Conservation (phyloP, 495 filamentous ascomycete genomes). For the Choiromyces venosus region DNA sequence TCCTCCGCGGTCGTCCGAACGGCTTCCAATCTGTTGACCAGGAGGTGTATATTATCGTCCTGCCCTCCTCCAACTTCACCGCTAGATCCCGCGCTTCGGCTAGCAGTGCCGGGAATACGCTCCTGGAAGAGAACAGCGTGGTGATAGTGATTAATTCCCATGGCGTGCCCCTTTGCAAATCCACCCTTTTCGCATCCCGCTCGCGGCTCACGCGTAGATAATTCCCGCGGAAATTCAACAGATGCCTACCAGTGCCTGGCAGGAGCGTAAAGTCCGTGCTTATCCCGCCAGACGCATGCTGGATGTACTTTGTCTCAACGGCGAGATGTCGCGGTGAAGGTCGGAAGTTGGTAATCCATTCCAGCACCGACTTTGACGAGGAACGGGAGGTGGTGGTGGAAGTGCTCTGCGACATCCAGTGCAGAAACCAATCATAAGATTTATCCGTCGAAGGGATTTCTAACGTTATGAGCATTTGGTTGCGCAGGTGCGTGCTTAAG, state of each 20-base stretch:
- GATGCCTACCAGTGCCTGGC: constrained; percentile 79
- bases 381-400: constrained; percentile 46
- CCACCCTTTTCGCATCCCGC: constrained; percentile 65
- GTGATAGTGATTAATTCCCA: constrained; percentile 94
- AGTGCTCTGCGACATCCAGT: constrained; percentile 86
- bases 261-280: constrained; percentile 80
- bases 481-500: constrained; percentile 64
- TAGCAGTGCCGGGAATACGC: constrained; percentile 82
- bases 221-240: constrained; percentile 76
- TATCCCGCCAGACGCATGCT: constrained; percentile 58
- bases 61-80: constrained; percentile 73
- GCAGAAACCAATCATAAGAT: constrained; percentile 87
- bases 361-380: constrained; percentile 10
- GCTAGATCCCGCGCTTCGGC: constrained; percentile 75
- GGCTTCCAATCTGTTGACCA: constrained; percentile 72
- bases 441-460: constrained; percentile 91
- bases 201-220: constrained; percentile 81
- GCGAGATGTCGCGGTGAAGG: constrained; percentile 63
- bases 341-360: constrained; percentile 44
- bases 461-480: constrained; percentile 85
- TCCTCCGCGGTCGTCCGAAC: constrained; percentile 82
- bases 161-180: constrained; percentile 72
- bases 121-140: constrained; percentile 77
- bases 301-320: constrained; percentile 60
- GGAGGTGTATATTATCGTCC: constrained; percentile 84